phyloP scores from a whole-genome alignment of 139 green algal genomes.

The Volvox reticuliferus region DNA sequence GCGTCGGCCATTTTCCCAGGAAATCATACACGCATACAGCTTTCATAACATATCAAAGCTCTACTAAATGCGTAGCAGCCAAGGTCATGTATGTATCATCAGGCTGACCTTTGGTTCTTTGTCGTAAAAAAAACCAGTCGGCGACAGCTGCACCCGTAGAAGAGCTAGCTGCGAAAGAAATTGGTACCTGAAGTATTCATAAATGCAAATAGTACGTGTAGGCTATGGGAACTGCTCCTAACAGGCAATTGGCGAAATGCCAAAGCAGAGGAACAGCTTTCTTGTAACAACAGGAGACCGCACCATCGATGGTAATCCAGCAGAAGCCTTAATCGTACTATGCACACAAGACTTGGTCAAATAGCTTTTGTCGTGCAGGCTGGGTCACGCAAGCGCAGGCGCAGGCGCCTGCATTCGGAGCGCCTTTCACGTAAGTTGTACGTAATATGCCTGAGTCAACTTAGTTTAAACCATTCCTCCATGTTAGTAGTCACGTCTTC shows the following conservation, averaged over 20 bases:
- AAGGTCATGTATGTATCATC: too few species aligned
- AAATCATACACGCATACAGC: too few species aligned
- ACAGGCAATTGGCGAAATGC: background rate
- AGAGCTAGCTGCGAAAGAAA: too few species aligned
- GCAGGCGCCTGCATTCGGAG: background rate
- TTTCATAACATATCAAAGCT: too few species aligned
- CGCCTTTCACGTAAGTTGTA: constrained; percentile 28
- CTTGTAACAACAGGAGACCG: background rate
- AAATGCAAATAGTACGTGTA: too few species aligned
- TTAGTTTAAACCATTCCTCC: background rate
- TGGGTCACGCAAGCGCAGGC: constrained; percentile 23
- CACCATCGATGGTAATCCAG: constrained; percentile 20
- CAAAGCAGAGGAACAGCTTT: constrained; percentile 7
- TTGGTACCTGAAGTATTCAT: too few species aligned
- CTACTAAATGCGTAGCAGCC: too few species aligned
- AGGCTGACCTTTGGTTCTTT: too few species aligned
- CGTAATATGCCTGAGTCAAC: background rate
- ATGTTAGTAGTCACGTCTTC: background rate
- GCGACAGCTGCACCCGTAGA: too few species aligned
- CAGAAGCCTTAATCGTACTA: background rate
- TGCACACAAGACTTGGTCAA: background rate
- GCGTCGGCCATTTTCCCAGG: background rate
- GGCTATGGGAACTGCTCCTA: background rate
- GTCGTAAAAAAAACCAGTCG: too few species aligned
- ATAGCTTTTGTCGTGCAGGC: background rate